Conservation (phyloP, 257 asterid species). For the Lycium ferocissimum region DNA sequence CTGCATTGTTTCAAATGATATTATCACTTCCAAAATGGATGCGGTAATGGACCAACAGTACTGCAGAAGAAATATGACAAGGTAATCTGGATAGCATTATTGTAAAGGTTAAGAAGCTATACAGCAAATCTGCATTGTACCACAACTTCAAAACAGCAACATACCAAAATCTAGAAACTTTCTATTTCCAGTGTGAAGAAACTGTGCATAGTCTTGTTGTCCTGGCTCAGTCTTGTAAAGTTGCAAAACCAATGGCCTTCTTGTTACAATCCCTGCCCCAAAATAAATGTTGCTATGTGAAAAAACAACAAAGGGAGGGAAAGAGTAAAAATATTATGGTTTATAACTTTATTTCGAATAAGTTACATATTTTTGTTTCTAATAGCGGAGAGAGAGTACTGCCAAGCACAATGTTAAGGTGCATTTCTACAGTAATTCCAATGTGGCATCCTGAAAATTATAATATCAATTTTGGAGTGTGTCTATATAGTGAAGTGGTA, state of each 20-base stretch:
- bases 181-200: conserved; percentile 46
- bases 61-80: background rate
- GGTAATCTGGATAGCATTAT: background rate
- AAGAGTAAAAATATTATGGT: background rate
- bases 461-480: background rate
- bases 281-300: conserved; percentile 9
- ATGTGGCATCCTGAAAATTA: background rate
- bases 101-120: background rate
- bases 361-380: background rate
- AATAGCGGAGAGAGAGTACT: background rate
- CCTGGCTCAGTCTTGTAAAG: conserved; percentile 46
- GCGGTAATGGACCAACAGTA: background rate
- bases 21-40: conserved; percentile 13
- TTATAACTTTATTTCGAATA: background rate
- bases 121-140: background rate
- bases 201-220: conserved; percentile 50
- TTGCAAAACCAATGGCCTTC: conserved; percentile 57
- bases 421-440: background rate
- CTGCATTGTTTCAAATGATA: conserved; percentile 9
- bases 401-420: background rate
- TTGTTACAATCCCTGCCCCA: conserved; percentile 54
- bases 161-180: conserved; percentile 50
- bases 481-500: conserved; percentile 23
- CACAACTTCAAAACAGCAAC: conserved; percentile 22
- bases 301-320: background rate